Conservation (phyloP, 176 grass and related monocot genomes). For the Tillandsia fasciculata region DNA sequence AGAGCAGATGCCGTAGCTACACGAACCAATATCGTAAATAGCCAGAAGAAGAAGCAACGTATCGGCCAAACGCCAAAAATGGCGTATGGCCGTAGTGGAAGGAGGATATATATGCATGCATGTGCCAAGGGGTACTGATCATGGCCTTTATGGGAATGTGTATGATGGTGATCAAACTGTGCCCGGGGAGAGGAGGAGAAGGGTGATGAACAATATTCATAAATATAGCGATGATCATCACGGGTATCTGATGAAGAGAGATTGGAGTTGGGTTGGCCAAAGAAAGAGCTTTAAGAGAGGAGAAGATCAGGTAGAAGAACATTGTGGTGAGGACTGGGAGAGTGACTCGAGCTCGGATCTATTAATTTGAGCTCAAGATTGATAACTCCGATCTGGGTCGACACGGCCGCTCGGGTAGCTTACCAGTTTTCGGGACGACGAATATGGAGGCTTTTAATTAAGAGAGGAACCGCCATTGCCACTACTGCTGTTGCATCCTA, state of each 20-base stretch:
- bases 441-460: background rate
- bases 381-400: background rate
- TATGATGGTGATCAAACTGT: too few relatives aligned
- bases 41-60: too few relatives aligned
- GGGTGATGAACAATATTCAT: too few relatives aligned
- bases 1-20: background rate
- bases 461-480: background rate
- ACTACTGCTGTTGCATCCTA: too few relatives aligned
- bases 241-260: background rate
- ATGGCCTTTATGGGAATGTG: too few relatives aligned
- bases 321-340: background rate
- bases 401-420: background rate
- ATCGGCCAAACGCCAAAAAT: too few relatives aligned
- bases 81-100: too few relatives aligned
- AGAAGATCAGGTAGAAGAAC: background rate
- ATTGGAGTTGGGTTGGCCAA: background rate
- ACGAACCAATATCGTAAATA: background rate
- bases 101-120: too few relatives aligned
- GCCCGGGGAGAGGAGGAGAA: too few relatives aligned
- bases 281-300: background rate
- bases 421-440: too few relatives aligned
- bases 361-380: background rate
- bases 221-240: too few relatives aligned
- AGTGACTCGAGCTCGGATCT: constrained; percentile 1
- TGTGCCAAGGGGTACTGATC: too few relatives aligned